Percentiles rank a stretch among this genome's conserved stretches.
phyloP scores from a whole-genome alignment of 352 stramenopile species.

The Thraustotheca clavata region DNA sequence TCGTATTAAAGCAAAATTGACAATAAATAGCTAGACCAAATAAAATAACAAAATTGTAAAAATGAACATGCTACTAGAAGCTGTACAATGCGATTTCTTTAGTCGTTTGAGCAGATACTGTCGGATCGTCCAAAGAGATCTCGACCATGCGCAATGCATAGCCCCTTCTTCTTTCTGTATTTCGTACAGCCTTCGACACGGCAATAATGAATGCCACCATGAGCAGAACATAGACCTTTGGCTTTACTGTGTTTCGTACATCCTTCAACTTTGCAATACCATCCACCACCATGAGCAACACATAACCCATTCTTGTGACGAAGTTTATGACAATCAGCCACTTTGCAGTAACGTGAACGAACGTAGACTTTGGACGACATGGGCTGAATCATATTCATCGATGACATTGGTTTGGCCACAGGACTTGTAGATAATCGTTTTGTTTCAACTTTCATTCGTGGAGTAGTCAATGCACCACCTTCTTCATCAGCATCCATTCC shows the following conservation, averaged over 20 bases:
- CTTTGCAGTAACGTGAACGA: slow-evolving; percentile 17
- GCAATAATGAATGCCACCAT: slow-evolving; percentile 66
- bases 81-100: no score
- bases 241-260: slow-evolving; percentile 73
- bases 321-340: slow-evolving; percentile 19
- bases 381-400: not conserved
- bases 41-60: slow-evolving; percentile 7
- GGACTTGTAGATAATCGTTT: not conserved
- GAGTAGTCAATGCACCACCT: not conserved
- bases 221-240: slow-evolving; percentile 62
- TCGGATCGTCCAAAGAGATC: slow-evolving; percentile 17
- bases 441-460: slow-evolving; percentile 8
- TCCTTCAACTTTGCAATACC: slow-evolving; percentile 43
- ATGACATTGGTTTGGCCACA: not conserved
- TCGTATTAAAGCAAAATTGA: slow-evolving; percentile 10
- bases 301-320: slow-evolving; percentile 36
- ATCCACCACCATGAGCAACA: slow-evolving; percentile 59
- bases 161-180: slow-evolving; percentile 26
- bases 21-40: slow-evolving; percentile 6
- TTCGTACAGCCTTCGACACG: slow-evolving; percentile 69
- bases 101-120: slow-evolving; percentile 7
- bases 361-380: slow-evolving; percentile 4
- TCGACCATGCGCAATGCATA: slow-evolving; percentile 21
- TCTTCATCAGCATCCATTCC: not conserved
- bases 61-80: not conserved